Conservation (phyloP, 164 flowering plant genomes). For the Cinnamomum micranthum region DNA sequence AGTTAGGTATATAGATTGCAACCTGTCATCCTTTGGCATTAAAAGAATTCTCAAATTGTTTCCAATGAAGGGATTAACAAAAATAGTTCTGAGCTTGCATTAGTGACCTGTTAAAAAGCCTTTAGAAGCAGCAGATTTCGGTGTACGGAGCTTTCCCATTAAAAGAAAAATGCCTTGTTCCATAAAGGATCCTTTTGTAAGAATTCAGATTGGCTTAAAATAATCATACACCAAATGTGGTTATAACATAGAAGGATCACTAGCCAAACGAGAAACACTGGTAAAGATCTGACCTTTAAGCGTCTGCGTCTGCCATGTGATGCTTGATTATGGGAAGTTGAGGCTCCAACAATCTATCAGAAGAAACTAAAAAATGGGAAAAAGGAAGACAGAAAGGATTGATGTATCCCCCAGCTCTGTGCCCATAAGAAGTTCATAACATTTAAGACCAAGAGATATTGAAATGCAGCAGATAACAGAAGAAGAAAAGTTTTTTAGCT, state of each 20-base stretch:
- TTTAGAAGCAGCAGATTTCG: background rate
- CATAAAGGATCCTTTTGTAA: background rate
- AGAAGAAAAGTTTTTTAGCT: background rate
- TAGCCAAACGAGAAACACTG: background rate
- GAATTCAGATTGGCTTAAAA: background rate
- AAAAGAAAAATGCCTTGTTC: background rate
- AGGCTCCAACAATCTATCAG: slow-evolving; percentile 2
- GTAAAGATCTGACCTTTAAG: background rate
- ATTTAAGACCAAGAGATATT: background rate
- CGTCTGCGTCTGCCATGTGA: background rate
- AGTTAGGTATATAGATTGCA: too few species aligned
- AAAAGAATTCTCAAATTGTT: too few species aligned
- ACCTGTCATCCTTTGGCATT: too few species aligned
- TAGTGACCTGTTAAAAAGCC: background rate
- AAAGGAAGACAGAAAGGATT: background rate
- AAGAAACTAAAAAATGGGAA: background rate
- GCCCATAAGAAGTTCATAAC: too few species aligned
- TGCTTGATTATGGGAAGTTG: slow-evolving; percentile 2
- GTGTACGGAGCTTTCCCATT: background rate
- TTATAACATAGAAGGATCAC: background rate
- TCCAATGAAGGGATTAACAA: too few species aligned
- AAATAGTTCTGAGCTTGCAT: background rate
- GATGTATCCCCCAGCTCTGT: background rate
- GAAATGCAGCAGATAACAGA: background rate
- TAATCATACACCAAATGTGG: background rate